Percentiles rank a stretch among this genome's conserved stretches.
Conservation (phyloP, 2,329 filamentous ascomycete genomes). For the Elsinoe australis region DNA sequence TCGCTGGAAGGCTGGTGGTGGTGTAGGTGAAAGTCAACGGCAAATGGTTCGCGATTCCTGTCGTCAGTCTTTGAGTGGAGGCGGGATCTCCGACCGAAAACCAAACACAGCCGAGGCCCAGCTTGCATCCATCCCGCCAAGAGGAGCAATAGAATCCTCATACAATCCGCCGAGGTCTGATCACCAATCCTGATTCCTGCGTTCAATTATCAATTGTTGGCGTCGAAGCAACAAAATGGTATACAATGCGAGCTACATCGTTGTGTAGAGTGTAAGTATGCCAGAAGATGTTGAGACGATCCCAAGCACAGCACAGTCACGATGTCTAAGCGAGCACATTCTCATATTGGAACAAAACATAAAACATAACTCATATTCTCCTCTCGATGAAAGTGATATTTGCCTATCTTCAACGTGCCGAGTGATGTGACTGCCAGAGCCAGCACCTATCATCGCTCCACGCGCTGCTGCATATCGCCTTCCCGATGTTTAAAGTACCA, state of each 20-base stretch:
- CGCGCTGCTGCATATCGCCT: background rate
- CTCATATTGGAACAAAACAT: too few relatives aligned
- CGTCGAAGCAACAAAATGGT: too few relatives aligned
- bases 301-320: too few relatives aligned
- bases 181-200: background rate
- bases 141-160: background rate
- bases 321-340: too few relatives aligned
- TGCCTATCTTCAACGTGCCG: too few relatives aligned
- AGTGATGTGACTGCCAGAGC: conserved; percentile 14
- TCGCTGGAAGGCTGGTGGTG: background rate
- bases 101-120: conserved; percentile 9
- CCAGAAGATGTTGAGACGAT: too few relatives aligned
- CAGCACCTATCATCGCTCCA: background rate
- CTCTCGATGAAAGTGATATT: too few relatives aligned
- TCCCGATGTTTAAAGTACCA: background rate
- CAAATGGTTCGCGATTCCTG: conserved; percentile 13
- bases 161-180: background rate
- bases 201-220: too few relatives aligned
- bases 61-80: conserved; percentile 16
- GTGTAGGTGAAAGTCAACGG: background rate
- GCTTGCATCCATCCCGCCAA: conserved; percentile 11
- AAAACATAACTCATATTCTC: too few relatives aligned
- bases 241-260: too few relatives aligned
- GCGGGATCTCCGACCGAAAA: conserved; percentile 8
- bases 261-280: too few relatives aligned